Evolutionary conservation across 306 rosid genomes (phyloP).

Genomic region (Heteromeles arbutifolia): DNA sequence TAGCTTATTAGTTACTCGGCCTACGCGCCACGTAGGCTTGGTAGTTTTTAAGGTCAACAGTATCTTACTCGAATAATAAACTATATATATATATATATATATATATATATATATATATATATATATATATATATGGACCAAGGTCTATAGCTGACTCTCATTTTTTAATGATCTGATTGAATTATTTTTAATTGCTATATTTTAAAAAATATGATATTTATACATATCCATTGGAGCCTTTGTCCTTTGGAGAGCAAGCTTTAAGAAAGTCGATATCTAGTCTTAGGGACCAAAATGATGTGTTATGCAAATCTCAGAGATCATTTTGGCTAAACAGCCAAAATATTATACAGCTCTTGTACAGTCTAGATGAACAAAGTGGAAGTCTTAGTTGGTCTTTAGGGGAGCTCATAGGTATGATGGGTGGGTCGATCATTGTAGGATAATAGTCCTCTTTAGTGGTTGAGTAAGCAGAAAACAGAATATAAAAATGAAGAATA

Average conservation of each 20-base stretch:
- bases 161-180: slow-evolving; percentile 8
- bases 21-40: too few species aligned
- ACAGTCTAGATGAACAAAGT: slow-evolving; percentile 36
- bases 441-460: slow-evolving; percentile 6
- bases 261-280: slow-evolving; percentile 29
- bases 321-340: too few species aligned
- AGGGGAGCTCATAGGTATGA: slow-evolving; percentile 6
- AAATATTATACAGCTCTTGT: slow-evolving; percentile 16
- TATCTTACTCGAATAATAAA: slow-evolving; percentile 26
- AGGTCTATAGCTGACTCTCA: not conserved
- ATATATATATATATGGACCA: slow-evolving; percentile 4
- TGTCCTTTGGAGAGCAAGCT: slow-evolving; percentile 25
- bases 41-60: too few species aligned
- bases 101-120: not conserved
- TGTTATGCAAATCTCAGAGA: too few species aligned
- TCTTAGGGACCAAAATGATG: not conserved
- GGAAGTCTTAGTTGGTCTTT: slow-evolving; percentile 67
- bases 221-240: slow-evolving; percentile 18
- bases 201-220: not conserved
- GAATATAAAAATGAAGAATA: not conserved
- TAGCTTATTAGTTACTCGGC: too few species aligned
- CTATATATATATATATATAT: slow-evolving; percentile 6
- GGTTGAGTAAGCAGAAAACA: slow-evolving; percentile 28
- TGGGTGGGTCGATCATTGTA: slow-evolving; percentile 16
- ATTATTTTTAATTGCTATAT: slow-evolving; percentile 1